Evolutionary conservation across 1,284 basidiomycete species (phyloP).

Genomic region (Leccinum angustisporum): DNA sequence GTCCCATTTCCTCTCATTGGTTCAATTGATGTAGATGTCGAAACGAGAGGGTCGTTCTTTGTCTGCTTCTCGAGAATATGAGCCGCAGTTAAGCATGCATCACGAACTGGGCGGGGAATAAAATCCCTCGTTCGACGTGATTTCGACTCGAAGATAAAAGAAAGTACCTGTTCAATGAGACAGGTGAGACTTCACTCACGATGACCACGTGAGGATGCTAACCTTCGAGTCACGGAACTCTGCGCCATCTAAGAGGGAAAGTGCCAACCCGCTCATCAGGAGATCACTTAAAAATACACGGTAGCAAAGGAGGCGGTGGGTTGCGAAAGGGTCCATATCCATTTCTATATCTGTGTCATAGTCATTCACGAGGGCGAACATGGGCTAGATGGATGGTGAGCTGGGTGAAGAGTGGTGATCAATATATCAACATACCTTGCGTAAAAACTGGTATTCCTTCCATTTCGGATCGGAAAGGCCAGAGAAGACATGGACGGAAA

Average conservation of each 20-base stretch:
- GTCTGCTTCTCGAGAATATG: conserved; percentile 7
- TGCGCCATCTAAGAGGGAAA: conserved; percentile 49
- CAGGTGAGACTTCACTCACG: neutral
- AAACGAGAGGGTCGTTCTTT: neutral
- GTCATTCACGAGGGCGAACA: conserved; percentile 63
- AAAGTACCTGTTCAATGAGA: conserved; percentile 39
- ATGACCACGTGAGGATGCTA: neutral
- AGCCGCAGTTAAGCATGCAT: conserved; percentile 6
- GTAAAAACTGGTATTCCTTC: conserved; percentile 42
- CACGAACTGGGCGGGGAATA: conserved; percentile 12
- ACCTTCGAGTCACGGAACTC: conserved; percentile 67
- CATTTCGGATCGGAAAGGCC: conserved; percentile 48
- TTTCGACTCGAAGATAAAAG: conserved; percentile 46
- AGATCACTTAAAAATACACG: conserved; percentile 50
- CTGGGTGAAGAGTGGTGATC: neutral
- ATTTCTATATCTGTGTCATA: conserved; percentile 38
- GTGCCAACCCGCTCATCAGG: conserved; percentile 47
- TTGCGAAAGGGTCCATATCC: conserved; percentile 16
- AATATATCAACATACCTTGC: conserved; percentile 37
- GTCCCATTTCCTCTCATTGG: neutral
- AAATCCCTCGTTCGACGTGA: conserved; percentile 15
- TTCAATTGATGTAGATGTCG: neutral
- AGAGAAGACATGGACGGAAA: conserved; percentile 47
- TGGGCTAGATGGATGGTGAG: conserved; percentile 45
- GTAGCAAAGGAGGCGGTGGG: conserved; percentile 44